Base-by-base conservation (phyloP, 768 basidiomycete genomes). In the Paxillus rubicundulus region DNA sequence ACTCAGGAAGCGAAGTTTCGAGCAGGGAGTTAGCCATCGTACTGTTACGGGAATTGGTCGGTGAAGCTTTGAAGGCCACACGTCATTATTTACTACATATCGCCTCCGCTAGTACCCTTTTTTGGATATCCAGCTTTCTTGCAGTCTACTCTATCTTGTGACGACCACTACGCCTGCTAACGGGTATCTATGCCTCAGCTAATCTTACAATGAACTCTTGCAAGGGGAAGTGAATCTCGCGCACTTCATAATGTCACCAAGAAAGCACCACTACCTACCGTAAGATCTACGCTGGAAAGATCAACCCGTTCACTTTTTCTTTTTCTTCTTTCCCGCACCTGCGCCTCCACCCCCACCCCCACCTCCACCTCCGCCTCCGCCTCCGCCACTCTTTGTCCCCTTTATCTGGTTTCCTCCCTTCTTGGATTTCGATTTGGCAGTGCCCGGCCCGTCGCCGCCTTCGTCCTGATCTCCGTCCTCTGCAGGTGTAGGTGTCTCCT, bases 41-140 rank as follows among this genome's bases (percentile, higher is more conserved):
- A 84, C 82, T 52, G 69, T 78, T 65, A 77, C 78, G 18, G 82
- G 80, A 54, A 62, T 84, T 43, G 69, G 76, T 44, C 73, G 76
- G 41, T 72, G 38, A 46, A 59, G 24, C 24, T 24, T 24, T 24
- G 46, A 61, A 18, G 28, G 27, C 20, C 40, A n/a, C 45, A 40
- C 48, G 48, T 30, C 41, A 45, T 52, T 49, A 28, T 41, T 44
- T 41, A 20, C 50, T 57, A 49, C 54, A 56, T 45, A 14, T 41
- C 24, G 17, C 48, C 17, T 41, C 42, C 40, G n/a, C 38, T 16
- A 12, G 38, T 28, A 39, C 24, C 24, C 24, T 24, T 24, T 24
- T 6, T 24, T 42, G 17, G 20, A 16, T 41, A 20, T 18, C 30
- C 8, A 27, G 32, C 20, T 50, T 47, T 50, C 45, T 50, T 32